Percentiles rank a stretch among this genome's conserved stretches.
These are phyloP conservation scores for Hysterangium stoloniferum DNA, from an alignment of 768 basidiomycete species.

Conservation along the genomic window DNA sequence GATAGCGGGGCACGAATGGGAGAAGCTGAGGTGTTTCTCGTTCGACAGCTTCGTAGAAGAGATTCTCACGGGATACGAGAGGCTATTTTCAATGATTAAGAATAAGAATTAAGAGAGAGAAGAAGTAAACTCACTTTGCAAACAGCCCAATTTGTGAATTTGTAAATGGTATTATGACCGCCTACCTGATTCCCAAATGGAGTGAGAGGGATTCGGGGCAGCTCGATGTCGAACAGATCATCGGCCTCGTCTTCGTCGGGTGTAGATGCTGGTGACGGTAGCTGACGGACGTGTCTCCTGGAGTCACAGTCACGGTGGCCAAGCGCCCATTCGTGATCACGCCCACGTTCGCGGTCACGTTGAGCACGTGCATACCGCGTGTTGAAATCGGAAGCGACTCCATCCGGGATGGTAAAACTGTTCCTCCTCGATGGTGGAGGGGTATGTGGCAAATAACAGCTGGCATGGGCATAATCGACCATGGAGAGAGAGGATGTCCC, in stretches of 20 bases:
- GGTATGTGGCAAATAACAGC: background rate
- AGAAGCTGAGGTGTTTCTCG: slow-evolving; percentile 87
- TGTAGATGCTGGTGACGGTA: slow-evolving; percentile 11
- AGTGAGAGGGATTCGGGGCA: slow-evolving; percentile 85
- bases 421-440: slow-evolving; percentile 46
- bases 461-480: too few relatives aligned
- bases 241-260: slow-evolving; percentile 31
- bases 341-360: too few relatives aligned
- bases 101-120: slow-evolving; percentile 16
- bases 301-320: slow-evolving; percentile 13
- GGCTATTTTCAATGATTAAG: slow-evolving; percentile 72
- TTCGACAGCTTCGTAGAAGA: slow-evolving; percentile 97
- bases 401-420: slow-evolving; percentile 19
- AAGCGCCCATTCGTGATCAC: background rate
- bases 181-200: slow-evolving; percentile 98
- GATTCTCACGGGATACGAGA: slow-evolving; percentile 91
- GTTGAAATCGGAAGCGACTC: slow-evolving; percentile 57
- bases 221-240: slow-evolving; percentile 45
- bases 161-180: slow-evolving; percentile 94
- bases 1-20: slow-evolving; percentile 93
- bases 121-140: slow-evolving; percentile 61
- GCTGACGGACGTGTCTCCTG: slow-evolving; percentile 19
- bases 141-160: slow-evolving; percentile 94
- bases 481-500: too few relatives aligned
- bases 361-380: slow-evolving; percentile 59